phyloP scores from a whole-genome alignment of 306 rosid genomes.

The Quercus dentata region DNA sequence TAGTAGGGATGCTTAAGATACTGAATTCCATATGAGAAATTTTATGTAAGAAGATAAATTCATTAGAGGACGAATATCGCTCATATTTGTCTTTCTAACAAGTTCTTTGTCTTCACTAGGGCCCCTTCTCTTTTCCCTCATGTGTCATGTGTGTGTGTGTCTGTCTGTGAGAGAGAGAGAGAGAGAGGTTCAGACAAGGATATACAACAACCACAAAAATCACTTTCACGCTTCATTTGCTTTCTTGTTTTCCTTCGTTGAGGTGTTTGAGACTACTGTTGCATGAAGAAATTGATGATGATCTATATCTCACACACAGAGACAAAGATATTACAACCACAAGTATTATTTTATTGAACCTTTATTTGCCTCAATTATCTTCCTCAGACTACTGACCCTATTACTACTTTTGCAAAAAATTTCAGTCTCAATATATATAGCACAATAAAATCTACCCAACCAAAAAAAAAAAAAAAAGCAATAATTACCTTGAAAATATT shows the following conservation, averaged over 20 bases:
- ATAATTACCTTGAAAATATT: constrained; percentile 74
- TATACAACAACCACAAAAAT: constrained; percentile 8
- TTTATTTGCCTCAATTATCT: background rate
- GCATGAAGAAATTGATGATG: constrained; percentile 25
- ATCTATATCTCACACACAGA: constrained; percentile 7
- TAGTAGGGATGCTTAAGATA: background rate
- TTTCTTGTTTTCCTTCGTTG: background rate
- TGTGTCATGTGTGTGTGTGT: background rate
- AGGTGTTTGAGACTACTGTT: background rate
- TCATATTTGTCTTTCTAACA: constrained; percentile 16
- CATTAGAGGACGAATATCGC: constrained; percentile 12
- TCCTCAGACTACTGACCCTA: background rate
- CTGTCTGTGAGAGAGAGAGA: background rate
- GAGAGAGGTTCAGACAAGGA: constrained; percentile 13
- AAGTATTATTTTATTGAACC: background rate
- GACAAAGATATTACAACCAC: background rate
- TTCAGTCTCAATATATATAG: background rate
- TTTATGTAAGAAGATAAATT: constrained; percentile 32
- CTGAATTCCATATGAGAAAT: background rate
- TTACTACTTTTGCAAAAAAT: background rate
- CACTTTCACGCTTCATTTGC: constrained; percentile 19
- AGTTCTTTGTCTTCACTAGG: constrained; percentile 21
- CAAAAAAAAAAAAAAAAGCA: background rate
- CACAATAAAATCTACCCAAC: background rate
- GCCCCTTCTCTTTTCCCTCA: constrained; percentile 19